Conservation (phyloP, 2,329 filamentous ascomycete species). For the Acrocalymma vagum region DNA sequence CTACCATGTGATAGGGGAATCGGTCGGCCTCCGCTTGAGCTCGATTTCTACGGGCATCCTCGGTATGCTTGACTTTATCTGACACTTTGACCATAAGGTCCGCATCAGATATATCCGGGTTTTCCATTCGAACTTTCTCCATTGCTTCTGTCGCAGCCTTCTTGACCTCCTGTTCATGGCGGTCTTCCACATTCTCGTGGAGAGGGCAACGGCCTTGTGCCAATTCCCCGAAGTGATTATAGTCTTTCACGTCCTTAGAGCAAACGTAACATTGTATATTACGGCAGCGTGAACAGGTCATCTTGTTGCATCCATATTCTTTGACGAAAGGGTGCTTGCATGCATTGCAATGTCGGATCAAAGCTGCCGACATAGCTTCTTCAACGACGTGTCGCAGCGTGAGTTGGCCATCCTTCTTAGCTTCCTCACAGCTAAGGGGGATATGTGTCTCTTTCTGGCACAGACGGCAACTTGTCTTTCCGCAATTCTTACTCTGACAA, state of each 20-base stretch:
- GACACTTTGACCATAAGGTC: slow-evolving; percentile 67
- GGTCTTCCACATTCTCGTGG: slow-evolving; percentile 68
- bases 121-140: slow-evolving; percentile 62
- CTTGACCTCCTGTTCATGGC: slow-evolving; percentile 70
- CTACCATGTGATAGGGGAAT: slow-evolving; percentile 33
- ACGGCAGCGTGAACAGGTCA: slow-evolving; percentile 71
- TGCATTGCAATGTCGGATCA: slow-evolving; percentile 79
- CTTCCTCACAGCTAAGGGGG: slow-evolving; percentile 75
- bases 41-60: slow-evolving; percentile 30
- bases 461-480: slow-evolving; percentile 59
- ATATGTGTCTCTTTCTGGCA: slow-evolving; percentile 76
- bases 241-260: slow-evolving; percentile 68
- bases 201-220: slow-evolving; percentile 63
- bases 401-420: slow-evolving; percentile 66
- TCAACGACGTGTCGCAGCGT: slow-evolving; percentile 74
- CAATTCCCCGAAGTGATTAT: slow-evolving; percentile 73
- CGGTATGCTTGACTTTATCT: slow-evolving; percentile 54
- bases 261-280: slow-evolving; percentile 74
- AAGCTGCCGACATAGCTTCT: slow-evolving; percentile 82
- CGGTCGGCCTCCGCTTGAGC: slow-evolving; percentile 19
- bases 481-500: slow-evolving; percentile 73
- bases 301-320: slow-evolving; percentile 82
- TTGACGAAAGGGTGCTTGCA: slow-evolving; percentile 83
- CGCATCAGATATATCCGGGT: slow-evolving; percentile 68
- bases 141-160: slow-evolving; percentile 68